Conservation (phyloP, 148 eudicot species). For the Fallopia convolvulus region DNA sequence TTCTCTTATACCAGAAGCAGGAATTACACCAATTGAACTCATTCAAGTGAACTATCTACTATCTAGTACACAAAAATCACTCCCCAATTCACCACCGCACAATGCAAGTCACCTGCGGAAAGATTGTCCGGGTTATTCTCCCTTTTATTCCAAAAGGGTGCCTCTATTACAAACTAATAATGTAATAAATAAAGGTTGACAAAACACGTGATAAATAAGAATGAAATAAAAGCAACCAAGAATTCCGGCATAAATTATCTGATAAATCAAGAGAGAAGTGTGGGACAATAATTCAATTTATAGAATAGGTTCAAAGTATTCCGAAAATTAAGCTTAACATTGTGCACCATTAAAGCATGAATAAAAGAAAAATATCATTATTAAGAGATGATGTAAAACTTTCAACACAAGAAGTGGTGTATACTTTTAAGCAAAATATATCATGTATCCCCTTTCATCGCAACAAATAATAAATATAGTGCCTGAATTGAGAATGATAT, state of each 20-base stretch:
- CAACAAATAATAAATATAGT: not conserved
- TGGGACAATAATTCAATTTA: not conserved
- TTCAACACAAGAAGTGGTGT: not conserved
- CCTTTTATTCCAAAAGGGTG: not conserved
- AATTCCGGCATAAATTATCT: not conserved
- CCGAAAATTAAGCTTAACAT: not conserved
- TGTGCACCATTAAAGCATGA: not conserved
- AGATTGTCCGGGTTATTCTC: not conserved
- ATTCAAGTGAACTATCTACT: slow-evolving; percentile 14
- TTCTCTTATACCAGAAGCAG: slow-evolving; percentile 44
- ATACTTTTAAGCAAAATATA: not conserved
- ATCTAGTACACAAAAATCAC: not conserved
- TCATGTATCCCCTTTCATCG: not conserved
- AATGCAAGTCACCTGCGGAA: slow-evolving; percentile 4
- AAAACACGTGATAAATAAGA: not conserved
- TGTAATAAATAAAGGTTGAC: not conserved
- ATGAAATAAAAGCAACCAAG: not conserved
- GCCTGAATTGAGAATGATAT: not conserved
- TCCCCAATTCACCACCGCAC: not conserved
- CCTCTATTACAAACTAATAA: not conserved
- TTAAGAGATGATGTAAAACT: not conserved
- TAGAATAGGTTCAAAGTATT: not conserved
- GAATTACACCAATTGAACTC: slow-evolving; percentile 44
- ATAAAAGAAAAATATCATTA: not conserved
- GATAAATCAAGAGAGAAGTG: not conserved